Percentiles rank a stretch among this genome's conserved stretches.
Evolutionary conservation across 305 asterid genomes (phyloP).

Genomic region (Solanum hybrid): DNA sequence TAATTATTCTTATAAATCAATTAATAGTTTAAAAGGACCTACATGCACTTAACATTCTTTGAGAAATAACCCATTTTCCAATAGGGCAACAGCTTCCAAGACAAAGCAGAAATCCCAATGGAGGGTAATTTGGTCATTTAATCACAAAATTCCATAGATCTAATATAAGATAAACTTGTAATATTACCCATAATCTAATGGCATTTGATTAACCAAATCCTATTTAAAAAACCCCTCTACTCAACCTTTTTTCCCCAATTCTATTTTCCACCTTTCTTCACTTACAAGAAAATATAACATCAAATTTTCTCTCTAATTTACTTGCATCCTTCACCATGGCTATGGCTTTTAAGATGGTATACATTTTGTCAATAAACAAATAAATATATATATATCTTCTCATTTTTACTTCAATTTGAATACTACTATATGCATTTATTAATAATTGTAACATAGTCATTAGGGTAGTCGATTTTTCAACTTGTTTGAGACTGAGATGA

Average conservation of each 20-base stretch:
- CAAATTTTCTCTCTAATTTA: slow-evolving; percentile 13
- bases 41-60: not conserved
- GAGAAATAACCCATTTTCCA: not conserved
- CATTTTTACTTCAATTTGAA: not conserved
- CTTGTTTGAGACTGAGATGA: not conserved
- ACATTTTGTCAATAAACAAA: not conserved
- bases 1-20: not conserved
- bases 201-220: slow-evolving; percentile 32
- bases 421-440: not conserved
- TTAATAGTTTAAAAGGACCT: not conserved
- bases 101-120: not conserved
- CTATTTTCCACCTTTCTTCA: not conserved
- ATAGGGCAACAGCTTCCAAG: slow-evolving; percentile 11
- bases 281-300: slow-evolving; percentile 7
- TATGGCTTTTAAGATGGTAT: slow-evolving; percentile 91
- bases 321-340: slow-evolving; percentile 37
- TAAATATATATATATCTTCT: not conserved
- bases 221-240: slow-evolving; percentile 34
- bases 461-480: not conserved
- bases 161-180: slow-evolving; percentile 23
- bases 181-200: slow-evolving; percentile 26
- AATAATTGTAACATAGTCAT: not conserved
- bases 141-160: not conserved
- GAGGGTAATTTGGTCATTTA: slow-evolving; percentile 11
- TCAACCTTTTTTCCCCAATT: not conserved